These are phyloP conservation scores for Phoma sp. DNA, from an alignment of 2,329 filamentous ascomycete genomes.

Conservation along the genomic window DNA sequence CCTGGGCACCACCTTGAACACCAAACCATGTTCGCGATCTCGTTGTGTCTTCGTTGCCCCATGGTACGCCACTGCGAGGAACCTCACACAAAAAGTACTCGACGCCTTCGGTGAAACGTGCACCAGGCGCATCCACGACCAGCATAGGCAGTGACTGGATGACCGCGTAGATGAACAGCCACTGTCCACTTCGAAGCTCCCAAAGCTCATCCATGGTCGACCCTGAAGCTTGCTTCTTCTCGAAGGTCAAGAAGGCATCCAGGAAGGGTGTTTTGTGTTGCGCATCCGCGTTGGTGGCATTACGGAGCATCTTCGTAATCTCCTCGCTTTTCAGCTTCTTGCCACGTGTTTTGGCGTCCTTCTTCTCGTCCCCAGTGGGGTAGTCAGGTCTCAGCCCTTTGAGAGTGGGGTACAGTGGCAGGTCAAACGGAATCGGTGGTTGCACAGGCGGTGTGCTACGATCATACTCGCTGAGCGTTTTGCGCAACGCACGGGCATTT, in stretches of 20 bases:
- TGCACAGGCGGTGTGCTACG: conserved; percentile 86
- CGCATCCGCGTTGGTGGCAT: conserved; percentile 80
- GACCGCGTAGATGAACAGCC: conserved; percentile 81
- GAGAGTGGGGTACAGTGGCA: conserved; percentile 77
- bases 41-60: conserved; percentile 67
- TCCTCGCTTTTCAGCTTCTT: conserved; percentile 81
- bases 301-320: conserved; percentile 75
- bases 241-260: conserved; percentile 72
- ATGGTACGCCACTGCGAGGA: conserved; percentile 74
- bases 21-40: conserved; percentile 74
- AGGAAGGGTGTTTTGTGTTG: conserved; percentile 68
- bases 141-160: conserved; percentile 80
- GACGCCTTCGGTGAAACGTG: conserved; percentile 72
- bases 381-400: conserved; percentile 69
- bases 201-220: conserved; percentile 70
- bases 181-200: conserved; percentile 76
- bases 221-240: conserved; percentile 70
- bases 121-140: conserved; percentile 74
- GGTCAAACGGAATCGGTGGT: conserved; percentile 89
- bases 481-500: conserved; percentile 71
- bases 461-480: conserved; percentile 86
- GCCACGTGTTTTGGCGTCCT: conserved; percentile 73
- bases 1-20: conserved; percentile 68
- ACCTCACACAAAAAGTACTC: conserved; percentile 85
- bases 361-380: conserved; percentile 70